Conservation (phyloP, 371 early-diverging fungal genomes). For the Mucor racemosus region DNA sequence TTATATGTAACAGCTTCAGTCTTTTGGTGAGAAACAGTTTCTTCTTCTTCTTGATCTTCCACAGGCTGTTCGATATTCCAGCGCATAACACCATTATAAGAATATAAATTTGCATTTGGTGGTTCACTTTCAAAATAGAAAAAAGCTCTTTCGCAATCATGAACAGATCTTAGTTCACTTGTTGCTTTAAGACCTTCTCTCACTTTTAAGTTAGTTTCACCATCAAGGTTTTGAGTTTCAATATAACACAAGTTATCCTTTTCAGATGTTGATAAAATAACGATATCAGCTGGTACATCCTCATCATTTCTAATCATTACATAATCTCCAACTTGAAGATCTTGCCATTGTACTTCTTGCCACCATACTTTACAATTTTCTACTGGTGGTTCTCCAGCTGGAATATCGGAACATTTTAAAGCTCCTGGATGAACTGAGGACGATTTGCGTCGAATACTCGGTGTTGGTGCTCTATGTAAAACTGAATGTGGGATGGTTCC, state of each 20-base stretch:
- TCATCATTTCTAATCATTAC: constrained; percentile 86
- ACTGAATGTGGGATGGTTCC: constrained; percentile 51
- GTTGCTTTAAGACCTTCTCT: constrained; percentile 50
- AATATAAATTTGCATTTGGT: constrained; percentile 76
- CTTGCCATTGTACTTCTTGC: constrained; percentile 71
- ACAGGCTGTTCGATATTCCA: constrained; percentile 48
- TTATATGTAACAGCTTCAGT: constrained; percentile 79
- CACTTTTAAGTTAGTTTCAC: constrained; percentile 86
- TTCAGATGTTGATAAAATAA: constrained; percentile 72
- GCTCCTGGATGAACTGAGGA: constrained; percentile 33
- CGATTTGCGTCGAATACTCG: constrained; percentile 21
- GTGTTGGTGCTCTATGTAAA: constrained; percentile 38
- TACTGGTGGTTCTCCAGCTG: constrained; percentile 32
- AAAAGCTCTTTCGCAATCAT: constrained; percentile 61
- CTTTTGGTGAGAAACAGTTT: constrained; percentile 47
- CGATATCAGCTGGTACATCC: constrained; percentile 88
- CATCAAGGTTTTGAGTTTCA: constrained; percentile 87
- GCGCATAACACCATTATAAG: constrained; percentile 71
- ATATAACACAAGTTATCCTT: constrained; percentile 70
- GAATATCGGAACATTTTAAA: constrained; percentile 32
- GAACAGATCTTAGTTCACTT: constrained; percentile 35
- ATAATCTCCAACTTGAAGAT: constrained; percentile 91
- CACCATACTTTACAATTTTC: constrained; percentile 34
- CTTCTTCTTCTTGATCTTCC: constrained; percentile 27
- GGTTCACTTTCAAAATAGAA: constrained; percentile 81